These are phyloP conservation scores for Colletotrichum falcatum DNA, from an alignment of 2,329 filamentous ascomycete species.

Conservation along the genomic window DNA sequence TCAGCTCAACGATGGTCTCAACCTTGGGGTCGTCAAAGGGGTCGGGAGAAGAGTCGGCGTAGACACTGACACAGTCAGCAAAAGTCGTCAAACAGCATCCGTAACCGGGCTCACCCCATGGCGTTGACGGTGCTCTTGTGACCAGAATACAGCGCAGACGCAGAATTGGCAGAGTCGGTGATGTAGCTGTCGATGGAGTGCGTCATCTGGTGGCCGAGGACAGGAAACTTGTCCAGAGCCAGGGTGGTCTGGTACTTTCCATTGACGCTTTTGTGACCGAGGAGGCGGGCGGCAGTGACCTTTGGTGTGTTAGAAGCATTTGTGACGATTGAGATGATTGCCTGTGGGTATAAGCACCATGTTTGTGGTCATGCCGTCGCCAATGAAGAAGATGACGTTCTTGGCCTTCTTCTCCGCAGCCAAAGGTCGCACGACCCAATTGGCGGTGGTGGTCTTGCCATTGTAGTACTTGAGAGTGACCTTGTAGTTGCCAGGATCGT, in stretches of 20 bases:
- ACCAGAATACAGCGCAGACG: conserved; percentile 83
- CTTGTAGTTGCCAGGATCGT: conserved; percentile 83
- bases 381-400: conserved; percentile 89
- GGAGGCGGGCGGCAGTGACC: conserved; percentile 82
- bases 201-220: conserved; percentile 90
- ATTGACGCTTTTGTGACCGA: conserved; percentile 86
- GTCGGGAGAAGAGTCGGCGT: conserved; percentile 80
- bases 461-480: conserved; percentile 83
- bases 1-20: conserved; percentile 84
- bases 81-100: too few species aligned
- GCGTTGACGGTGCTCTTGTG: conserved; percentile 89
- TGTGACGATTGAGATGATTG: too few species aligned
- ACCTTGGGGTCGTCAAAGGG: conserved; percentile 87
- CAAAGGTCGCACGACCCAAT: conserved; percentile 81
- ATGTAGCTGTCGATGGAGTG: conserved; percentile 89
- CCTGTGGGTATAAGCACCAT: conserved; percentile 59
- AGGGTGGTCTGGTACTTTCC: conserved; percentile 83
- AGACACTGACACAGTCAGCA: conserved; percentile 61
- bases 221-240: conserved; percentile 84
- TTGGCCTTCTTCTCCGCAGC: conserved; percentile 79
- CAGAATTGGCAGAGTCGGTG: conserved; percentile 88
- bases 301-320: conserved; percentile 36
- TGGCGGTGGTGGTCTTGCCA: conserved; percentile 76
- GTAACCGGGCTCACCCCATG: conserved; percentile 65
- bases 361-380: conserved; percentile 79